Evolutionary conservation across 2,329 filamentous ascomycete species (phyloP).

Genomic region (Mycosphaerella arachidis): DNA sequence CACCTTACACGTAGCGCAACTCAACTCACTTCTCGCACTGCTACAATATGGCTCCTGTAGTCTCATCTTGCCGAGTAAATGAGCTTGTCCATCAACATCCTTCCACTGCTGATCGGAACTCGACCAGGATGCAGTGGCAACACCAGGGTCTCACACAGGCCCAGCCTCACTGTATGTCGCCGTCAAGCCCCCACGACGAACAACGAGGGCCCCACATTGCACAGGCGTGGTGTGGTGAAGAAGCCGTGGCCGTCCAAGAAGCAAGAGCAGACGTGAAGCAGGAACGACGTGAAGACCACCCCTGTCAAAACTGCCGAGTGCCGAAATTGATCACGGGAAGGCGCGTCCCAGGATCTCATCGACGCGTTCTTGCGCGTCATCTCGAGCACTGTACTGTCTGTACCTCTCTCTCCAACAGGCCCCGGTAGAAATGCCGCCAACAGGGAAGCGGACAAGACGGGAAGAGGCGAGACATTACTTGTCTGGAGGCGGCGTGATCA

Average conservation of each 20-base stretch:
- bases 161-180: neutral
- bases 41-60: too few relatives aligned
- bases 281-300: neutral
- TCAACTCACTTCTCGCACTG: too few relatives aligned
- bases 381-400: neutral
- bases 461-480: constrained; percentile 49
- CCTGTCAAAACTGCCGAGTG: neutral
- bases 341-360: constrained; percentile 6
- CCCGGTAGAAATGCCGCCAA: constrained; percentile 35
- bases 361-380: neutral
- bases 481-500: constrained; percentile 57
- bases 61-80: too few relatives aligned
- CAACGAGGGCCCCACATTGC: too few relatives aligned
- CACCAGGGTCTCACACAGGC: too few relatives aligned
- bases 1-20: too few relatives aligned
- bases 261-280: neutral
- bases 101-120: too few relatives aligned
- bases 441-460: constrained; percentile 38
- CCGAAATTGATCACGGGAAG: constrained; percentile 2
- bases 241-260: too few relatives aligned
- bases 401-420: neutral
- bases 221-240: too few relatives aligned
- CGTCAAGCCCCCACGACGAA: neutral
- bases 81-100: too few relatives aligned
- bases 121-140: too few relatives aligned